Evolutionary conservation across 345 rosid species (phyloP).

Genomic region (Eucalyptus albens): DNA sequence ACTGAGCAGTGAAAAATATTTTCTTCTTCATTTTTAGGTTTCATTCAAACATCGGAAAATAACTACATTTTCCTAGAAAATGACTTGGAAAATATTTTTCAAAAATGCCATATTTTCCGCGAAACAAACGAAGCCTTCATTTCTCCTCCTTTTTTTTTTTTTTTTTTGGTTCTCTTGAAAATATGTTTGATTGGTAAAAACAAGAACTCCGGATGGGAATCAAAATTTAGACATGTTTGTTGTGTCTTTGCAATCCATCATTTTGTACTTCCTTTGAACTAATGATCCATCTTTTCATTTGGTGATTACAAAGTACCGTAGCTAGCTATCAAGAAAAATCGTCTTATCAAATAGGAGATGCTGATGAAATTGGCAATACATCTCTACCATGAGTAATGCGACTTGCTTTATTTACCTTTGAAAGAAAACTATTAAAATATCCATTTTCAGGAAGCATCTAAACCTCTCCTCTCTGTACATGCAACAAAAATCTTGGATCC

Average conservation of each 20-base stretch:
- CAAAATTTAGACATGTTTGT: background rate
- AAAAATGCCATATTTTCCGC: too few relatives aligned
- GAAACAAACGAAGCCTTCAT: too few relatives aligned
- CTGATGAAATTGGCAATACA: background rate
- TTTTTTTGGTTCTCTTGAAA: too few relatives aligned
- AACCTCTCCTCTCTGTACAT: background rate
- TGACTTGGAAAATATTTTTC: too few relatives aligned
- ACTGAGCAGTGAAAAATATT: too few relatives aligned
- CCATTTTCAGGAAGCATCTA: background rate
- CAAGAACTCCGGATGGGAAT: too few relatives aligned
- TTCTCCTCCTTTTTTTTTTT: too few relatives aligned
- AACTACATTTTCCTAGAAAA: too few relatives aligned
- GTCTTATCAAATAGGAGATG: background rate
- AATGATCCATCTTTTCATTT: background rate
- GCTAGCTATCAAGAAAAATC: background rate
- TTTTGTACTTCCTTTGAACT: background rate
- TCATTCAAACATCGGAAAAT: too few relatives aligned
- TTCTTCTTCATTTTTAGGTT: too few relatives aligned
- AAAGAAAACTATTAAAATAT: too few relatives aligned
- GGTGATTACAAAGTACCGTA: background rate
- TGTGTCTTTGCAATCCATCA: background rate
- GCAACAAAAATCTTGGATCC: background rate
- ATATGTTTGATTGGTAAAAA: too few relatives aligned
- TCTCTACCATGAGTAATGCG: background rate
- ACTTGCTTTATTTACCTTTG: background rate